Evolutionary conservation across 345 rosid species (phyloP).

Genomic region (Diplotaxis tenuifolia): DNA sequence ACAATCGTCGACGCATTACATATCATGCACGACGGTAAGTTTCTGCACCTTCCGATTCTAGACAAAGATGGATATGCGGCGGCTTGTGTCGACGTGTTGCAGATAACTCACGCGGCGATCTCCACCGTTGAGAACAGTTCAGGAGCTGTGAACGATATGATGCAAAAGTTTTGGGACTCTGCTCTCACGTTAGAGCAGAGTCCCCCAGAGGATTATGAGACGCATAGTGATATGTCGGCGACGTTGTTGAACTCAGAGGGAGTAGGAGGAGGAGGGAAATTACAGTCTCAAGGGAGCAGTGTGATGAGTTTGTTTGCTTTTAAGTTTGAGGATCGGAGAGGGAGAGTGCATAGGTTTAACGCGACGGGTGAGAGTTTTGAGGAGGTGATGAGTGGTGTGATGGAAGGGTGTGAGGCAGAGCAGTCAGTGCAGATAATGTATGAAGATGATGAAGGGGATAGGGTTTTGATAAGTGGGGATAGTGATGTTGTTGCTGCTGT

Average conservation of each 20-base stretch:
- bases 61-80: constrained; percentile 70
- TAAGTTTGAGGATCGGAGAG: constrained; percentile 80
- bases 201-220: constrained; percentile 81
- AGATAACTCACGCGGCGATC: constrained; percentile 91
- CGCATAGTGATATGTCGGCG: constrained; percentile 82
- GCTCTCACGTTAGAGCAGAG: constrained; percentile 79
- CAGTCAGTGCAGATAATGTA: constrained; percentile 43
- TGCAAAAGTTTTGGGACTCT: constrained; percentile 99
- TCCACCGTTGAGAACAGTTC: constrained; percentile 81
- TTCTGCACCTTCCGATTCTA: constrained; percentile 90
- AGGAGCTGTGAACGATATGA: constrained; percentile 84
- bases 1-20: constrained; percentile 90
- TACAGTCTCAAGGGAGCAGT: constrained; percentile 39
- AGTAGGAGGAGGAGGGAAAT: background rate
- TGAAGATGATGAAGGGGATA: constrained; percentile 93
- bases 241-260: constrained; percentile 53
- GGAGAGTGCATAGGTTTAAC: constrained; percentile 65
- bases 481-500: constrained; percentile 73
- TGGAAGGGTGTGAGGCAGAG: constrained; percentile 46
- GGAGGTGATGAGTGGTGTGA: constrained; percentile 56
- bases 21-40: constrained; percentile 94
- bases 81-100: constrained; percentile 84
- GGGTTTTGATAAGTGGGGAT: constrained; percentile 66
- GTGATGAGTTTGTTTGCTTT: constrained; percentile 67
- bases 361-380: constrained; percentile 61